phyloP scores from a whole-genome alignment of 139 green algal genomes.

The Tetradesmus obliquus region DNA sequence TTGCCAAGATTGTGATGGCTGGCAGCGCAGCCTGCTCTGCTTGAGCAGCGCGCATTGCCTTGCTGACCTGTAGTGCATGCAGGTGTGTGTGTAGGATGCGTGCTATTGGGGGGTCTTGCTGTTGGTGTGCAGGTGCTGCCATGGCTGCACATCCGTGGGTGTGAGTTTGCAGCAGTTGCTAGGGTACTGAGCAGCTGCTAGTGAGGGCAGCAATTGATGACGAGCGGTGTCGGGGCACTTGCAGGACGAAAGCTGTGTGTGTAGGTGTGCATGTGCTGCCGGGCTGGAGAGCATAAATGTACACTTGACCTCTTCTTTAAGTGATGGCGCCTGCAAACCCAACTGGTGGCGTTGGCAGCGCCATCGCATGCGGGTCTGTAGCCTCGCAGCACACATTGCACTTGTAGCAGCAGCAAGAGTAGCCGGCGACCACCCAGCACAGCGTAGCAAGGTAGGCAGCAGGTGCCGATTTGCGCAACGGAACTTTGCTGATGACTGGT shows the following conservation, averaged over 20 bases:
- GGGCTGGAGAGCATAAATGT: background rate
- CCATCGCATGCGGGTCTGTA: too few relatives aligned
- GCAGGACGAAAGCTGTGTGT: background rate
- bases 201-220: background rate
- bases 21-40: background rate
- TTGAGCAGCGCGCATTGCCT: background rate
- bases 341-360: background rate
- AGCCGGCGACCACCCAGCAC: too few relatives aligned
- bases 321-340: background rate
- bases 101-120: background rate
- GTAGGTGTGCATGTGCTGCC: background rate
- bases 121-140: background rate
- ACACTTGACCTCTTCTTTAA: background rate
- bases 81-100: background rate
- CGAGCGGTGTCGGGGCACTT: background rate
- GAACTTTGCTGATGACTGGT: too few relatives aligned
- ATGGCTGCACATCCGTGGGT: too few relatives aligned
- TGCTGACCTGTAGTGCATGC: background rate
- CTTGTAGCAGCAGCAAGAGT: too few relatives aligned
- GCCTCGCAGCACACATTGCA: too few relatives aligned
- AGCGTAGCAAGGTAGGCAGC: too few relatives aligned
- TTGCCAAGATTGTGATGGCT: background rate
- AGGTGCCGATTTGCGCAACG: too few relatives aligned
- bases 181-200: background rate
- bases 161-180: background rate